Conservation (phyloP, 768 basidiomycete species). For the Phanerochaete sordida region DNA sequence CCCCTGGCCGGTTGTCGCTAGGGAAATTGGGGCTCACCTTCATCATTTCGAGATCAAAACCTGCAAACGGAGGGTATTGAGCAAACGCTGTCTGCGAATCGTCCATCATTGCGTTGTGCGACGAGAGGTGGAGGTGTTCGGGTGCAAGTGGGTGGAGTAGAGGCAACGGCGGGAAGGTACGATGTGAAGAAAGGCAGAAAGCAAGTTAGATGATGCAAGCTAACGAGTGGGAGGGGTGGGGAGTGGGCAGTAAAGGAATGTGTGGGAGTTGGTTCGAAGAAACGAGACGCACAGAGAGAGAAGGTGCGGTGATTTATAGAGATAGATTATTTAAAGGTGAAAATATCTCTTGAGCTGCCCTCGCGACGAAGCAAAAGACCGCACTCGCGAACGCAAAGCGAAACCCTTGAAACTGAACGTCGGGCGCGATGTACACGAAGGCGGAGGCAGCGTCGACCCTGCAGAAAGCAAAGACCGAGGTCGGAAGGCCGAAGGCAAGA, state of each 20-base stretch:
- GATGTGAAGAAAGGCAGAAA: conserved; percentile 40
- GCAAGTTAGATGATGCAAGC: conserved; percentile 39
- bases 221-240: conserved; percentile 13
- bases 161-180: conserved; percentile 38
- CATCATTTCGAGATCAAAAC: conserved; percentile 90
- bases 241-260: conserved; percentile 24
- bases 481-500: conserved; percentile 12
- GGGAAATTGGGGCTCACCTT: conserved; percentile 48
- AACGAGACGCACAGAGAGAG: conserved; percentile 14
- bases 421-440: conserved; percentile 5
- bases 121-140: conserved; percentile 13
- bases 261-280: conserved; percentile 20
- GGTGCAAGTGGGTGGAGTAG: conserved; percentile 13
- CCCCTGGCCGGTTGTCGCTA: background rate
- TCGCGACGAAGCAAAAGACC: conserved; percentile 16
- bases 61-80: conserved; percentile 62
- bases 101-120: conserved; percentile 47
- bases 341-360: conserved; percentile 18
- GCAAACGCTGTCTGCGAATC: conserved; percentile 71
- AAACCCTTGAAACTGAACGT: conserved; percentile 11
- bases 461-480: conserved; percentile 8
- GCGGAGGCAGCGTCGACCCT: conserved; percentile 12
- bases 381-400: conserved; percentile 13
- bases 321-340: conserved; percentile 19
- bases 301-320: conserved; percentile 15